Conservation (phyloP, 106 monocot genomes). For the Vanilla planifolia region DNA sequence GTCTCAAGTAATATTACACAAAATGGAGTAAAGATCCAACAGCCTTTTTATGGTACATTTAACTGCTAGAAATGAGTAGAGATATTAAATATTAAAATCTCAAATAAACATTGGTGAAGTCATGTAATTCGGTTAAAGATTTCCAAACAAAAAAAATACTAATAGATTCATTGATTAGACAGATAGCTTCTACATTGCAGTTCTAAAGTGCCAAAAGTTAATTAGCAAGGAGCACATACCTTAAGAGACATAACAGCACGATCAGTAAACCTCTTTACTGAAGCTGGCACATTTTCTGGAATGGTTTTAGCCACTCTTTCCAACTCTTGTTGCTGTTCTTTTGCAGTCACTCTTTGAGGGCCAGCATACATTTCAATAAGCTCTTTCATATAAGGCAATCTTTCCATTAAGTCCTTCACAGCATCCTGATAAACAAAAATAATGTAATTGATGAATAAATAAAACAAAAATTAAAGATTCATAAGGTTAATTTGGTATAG, state of each 20-base stretch:
- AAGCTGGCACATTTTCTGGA: constrained; percentile 67
- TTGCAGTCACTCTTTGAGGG: constrained; percentile 80
- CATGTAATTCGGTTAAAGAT: too few species aligned
- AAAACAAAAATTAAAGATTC: neutral
- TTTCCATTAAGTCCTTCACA: constrained; percentile 56
- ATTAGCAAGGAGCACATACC: constrained; percentile 27
- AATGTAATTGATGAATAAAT: neutral
- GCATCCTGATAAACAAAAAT: constrained; percentile 41
- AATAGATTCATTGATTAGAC: constrained; percentile 2
- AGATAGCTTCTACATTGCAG: neutral
- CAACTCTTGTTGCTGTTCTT: constrained; percentile 80
- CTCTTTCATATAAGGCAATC: constrained; percentile 55
- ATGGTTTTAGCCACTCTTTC: constrained; percentile 76
- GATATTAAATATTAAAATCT: too few species aligned
- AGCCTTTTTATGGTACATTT: too few species aligned
- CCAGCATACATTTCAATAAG: constrained; percentile 75
- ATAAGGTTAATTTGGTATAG: neutral
- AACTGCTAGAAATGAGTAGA: too few species aligned
- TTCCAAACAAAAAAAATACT: too few species aligned
- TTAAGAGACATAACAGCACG: constrained; percentile 77
- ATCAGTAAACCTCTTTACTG: constrained; percentile 86
- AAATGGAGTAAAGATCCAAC: too few species aligned
- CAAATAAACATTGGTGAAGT: too few species aligned
- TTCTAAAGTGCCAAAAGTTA: too few species aligned
- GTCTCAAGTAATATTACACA: too few species aligned